Conservation (phyloP, 2,329 filamentous ascomycete species). For the Trichoderma semiorbis region DNA sequence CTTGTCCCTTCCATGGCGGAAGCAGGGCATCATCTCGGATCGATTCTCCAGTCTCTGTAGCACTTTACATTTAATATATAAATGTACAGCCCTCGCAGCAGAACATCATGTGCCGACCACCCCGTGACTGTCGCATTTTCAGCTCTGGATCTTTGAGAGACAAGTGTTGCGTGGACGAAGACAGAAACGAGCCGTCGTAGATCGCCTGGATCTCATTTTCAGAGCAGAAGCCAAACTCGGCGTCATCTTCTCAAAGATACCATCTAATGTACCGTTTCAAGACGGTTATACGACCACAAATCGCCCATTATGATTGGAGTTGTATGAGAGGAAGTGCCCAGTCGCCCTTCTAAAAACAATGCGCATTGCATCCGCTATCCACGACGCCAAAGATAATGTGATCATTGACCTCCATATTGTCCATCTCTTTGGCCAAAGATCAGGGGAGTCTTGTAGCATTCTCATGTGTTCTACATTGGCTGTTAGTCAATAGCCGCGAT, state of each 20-base stretch:
- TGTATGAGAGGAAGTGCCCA: slow-evolving; percentile 34
- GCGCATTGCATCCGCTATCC: slow-evolving; percentile 34
- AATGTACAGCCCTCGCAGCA: too few relatives aligned
- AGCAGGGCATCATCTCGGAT: too few relatives aligned
- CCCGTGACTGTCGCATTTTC: too few relatives aligned
- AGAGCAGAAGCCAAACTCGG: not conserved
- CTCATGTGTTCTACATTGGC: slow-evolving; percentile 32
- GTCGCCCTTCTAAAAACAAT: slow-evolving; percentile 22
- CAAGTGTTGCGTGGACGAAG: too few relatives aligned
- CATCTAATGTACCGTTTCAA: not conserved
- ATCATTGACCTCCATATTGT: slow-evolving; percentile 5
- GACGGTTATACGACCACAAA: not conserved
- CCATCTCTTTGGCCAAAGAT: slow-evolving; percentile 29
- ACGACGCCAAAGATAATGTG: slow-evolving; percentile 33
- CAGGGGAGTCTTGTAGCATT: slow-evolving; percentile 36
- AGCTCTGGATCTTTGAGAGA: too few relatives aligned
- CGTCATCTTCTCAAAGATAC: not conserved
- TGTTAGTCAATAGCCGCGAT: slow-evolving; percentile 36
- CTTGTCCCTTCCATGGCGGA: too few relatives aligned
- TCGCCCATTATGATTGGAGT: slow-evolving; percentile 31
- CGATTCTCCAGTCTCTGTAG: too few relatives aligned
- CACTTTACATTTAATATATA: too few relatives aligned
- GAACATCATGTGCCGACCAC: too few relatives aligned
- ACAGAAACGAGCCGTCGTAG: too few relatives aligned
- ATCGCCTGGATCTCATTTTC: not conserved